Base-by-base conservation (phyloP, 2,329 filamentous ascomycete species). In the Talaromyces amestolkiae region DNA sequence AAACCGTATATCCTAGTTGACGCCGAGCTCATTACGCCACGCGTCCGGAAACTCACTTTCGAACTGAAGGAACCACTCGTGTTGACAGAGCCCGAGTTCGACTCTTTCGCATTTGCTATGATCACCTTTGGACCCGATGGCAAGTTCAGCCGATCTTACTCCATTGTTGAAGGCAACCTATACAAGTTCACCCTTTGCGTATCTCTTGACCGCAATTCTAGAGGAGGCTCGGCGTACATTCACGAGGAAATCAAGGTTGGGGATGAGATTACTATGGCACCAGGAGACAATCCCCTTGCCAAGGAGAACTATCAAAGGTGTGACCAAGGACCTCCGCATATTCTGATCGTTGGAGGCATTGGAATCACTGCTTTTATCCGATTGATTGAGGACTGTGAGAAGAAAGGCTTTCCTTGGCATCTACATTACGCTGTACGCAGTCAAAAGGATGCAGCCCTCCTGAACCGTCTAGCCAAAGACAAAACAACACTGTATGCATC, bases 321-420 rank as follows among this genome's bases (percentile, higher is more conserved):
- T 37, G 35, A 37, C 35, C 35, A 37, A 37, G 35, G 35, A 37
- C 35, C 35, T 37, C 35, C 35, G 35, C 87, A 89, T 68, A 79
- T 90, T 45, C 86, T 89, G 70, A 83, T 91, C 35, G 86, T 82
- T 0, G 88, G 85, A 10, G 88, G 88, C 0, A 86, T 90, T 35
- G 88, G 88, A 0, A 84, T 90, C 67, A 90, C 88, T 1, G 88
- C 88, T 0, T 90, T 90, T 68, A 71, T 90, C 9, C 70, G 78
- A 0, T 76, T 86, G 27, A 71, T 86, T 3, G 75, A 83, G 58
- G 41, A 24, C n/a, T 37, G 37, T n/a, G 10, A 8, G 5, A 15
- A 24, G 11, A 53, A 22, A 22, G n/a, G 15, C 51, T 24, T 19
- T 3, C 17, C 39, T 5, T 61, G 27, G 17, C 33, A 33, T 22